phyloP scores from a whole-genome alignment of 768 basidiomycete genomes.

The Kwoniella newhampshirensis region DNA sequence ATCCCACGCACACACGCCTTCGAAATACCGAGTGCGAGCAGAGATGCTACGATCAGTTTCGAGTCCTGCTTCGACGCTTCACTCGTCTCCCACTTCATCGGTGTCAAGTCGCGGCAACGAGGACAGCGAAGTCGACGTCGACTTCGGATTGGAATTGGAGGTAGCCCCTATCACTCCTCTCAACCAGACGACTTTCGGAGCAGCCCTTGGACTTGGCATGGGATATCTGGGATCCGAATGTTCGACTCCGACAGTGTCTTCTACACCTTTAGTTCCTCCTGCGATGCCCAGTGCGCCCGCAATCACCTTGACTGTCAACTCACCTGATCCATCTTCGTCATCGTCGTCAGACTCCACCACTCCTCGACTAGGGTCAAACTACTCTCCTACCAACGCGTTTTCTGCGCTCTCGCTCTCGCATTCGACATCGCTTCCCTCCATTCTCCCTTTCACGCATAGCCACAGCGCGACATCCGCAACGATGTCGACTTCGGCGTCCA shows the following conservation, averaged over 20 bases:
- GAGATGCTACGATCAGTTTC: conserved; percentile 27
- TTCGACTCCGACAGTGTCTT: conserved; percentile 10
- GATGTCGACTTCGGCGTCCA: not conserved
- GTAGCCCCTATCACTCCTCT: conserved; percentile 29
- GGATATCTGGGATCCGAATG: conserved; percentile 15
- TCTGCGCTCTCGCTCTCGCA: conserved; percentile 11
- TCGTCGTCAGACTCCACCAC: not conserved
- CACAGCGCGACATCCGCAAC: not conserved
- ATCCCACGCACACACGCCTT: conserved; percentile 1
- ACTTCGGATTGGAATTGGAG: conserved; percentile 15
- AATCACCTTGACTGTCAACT: conserved; percentile 23
- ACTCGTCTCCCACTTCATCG: conserved; percentile 21
- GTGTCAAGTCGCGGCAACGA: conserved; percentile 13
- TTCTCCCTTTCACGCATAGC: conserved; percentile 11
- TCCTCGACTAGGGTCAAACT: not conserved
- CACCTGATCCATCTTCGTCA: conserved; percentile 7
- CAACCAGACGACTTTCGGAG: conserved; percentile 32
- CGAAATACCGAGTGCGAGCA: conserved; percentile 6
- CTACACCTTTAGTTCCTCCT: conserved; percentile 13
- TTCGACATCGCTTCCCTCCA: conserved; percentile 8
- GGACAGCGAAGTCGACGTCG: not conserved
- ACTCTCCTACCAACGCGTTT: conserved; percentile 24
- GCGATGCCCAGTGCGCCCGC: conserved; percentile 15
- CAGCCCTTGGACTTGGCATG: conserved; percentile 13
- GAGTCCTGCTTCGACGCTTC: conserved; percentile 18